phyloP scores from a whole-genome alignment of 1,284 basidiomycete genomes.

The Cutaneotrichosporon sp. region DNA sequence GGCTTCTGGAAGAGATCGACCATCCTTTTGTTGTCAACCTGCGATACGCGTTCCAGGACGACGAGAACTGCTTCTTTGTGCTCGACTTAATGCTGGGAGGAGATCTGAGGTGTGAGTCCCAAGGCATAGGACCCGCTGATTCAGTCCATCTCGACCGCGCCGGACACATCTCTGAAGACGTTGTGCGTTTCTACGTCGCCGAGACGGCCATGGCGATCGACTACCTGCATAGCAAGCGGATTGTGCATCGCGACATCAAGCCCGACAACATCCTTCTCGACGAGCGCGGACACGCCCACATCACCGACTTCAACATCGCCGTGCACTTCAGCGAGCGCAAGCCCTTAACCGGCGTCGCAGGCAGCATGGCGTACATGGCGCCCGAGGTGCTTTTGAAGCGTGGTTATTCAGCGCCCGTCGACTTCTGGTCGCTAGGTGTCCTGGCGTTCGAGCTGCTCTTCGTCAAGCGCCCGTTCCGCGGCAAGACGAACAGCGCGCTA shows the following conservation, averaged over 20 bases:
- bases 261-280: conserved; percentile 96
- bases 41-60: conserved; percentile 96
- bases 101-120: conserved; percentile 77
- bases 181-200: conserved; percentile 84
- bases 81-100: conserved; percentile 95
- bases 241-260: conserved; percentile 93
- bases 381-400: conserved; percentile 76
- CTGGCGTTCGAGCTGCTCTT: conserved; percentile 89
- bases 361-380: conserved; percentile 99
- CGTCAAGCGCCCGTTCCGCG: conserved; percentile 85
- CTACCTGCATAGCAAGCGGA: conserved; percentile 86
- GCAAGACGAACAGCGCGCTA: conserved; percentile 83
- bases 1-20: conserved; percentile 92
- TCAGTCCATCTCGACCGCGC: conserved; percentile 84
- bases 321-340: conserved; percentile 85
- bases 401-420: conserved; percentile 81
- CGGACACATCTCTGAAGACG: conserved; percentile 71
- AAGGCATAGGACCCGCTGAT: conserved; percentile 11
- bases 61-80: conserved; percentile 97
- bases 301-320: conserved; percentile 98
- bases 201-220: conserved; percentile 81
- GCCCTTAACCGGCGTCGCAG: conserved; percentile 85
- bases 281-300: conserved; percentile 85
- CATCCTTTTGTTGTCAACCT: conserved; percentile 92
- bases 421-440: conserved; percentile 96